These are phyloP conservation scores for Sporobolomyces phaffii DNA, from an alignment of 768 basidiomycete genomes.

Conservation along the genomic window DNA sequence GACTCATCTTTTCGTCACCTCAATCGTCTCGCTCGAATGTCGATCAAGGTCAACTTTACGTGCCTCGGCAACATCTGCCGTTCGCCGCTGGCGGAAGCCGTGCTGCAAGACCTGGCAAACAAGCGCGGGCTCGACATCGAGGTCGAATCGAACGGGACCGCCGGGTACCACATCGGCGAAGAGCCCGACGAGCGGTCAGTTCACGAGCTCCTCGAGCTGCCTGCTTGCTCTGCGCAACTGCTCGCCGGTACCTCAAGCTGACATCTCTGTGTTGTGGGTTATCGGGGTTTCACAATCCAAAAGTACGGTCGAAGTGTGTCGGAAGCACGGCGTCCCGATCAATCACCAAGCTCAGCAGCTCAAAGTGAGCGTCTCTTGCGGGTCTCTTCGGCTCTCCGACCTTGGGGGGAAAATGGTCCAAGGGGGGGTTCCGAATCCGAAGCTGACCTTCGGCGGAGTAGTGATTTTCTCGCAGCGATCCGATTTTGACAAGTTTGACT, in stretches of 20 bases:
- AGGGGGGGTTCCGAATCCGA: no score
- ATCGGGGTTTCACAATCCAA: no score
- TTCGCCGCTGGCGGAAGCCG: constrained; percentile 47
- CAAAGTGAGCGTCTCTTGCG: constrained; percentile 59
- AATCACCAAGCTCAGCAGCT: constrained; percentile 47
- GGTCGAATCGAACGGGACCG: constrained; percentile 50
- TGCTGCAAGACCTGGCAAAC: constrained; percentile 25
- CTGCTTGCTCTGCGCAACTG: no score
- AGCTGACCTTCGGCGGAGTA: no score
- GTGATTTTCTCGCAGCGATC: constrained; percentile 47
- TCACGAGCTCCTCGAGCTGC: neutral
- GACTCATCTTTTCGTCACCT: no score
- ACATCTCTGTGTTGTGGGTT: no score
- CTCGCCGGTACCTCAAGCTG: constrained; percentile 1
- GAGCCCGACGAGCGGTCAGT: constrained; percentile 71
- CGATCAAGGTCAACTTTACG: no score
- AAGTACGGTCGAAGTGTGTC: constrained; percentile 57
- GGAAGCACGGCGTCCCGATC: constrained; percentile 18
- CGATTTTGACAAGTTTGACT: constrained; percentile 71
- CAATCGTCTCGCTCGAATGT: no score
- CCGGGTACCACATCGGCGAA: constrained; percentile 74
- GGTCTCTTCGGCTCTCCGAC: no score
- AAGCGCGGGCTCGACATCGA: constrained; percentile 8
- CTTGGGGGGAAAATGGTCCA: no score
- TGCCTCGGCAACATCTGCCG: constrained; percentile 21